Evolutionary conservation across 306 rosid species (phyloP), one percentile per base, ranked within the genome.

Genomic region (Datisca glomerata): DNA sequence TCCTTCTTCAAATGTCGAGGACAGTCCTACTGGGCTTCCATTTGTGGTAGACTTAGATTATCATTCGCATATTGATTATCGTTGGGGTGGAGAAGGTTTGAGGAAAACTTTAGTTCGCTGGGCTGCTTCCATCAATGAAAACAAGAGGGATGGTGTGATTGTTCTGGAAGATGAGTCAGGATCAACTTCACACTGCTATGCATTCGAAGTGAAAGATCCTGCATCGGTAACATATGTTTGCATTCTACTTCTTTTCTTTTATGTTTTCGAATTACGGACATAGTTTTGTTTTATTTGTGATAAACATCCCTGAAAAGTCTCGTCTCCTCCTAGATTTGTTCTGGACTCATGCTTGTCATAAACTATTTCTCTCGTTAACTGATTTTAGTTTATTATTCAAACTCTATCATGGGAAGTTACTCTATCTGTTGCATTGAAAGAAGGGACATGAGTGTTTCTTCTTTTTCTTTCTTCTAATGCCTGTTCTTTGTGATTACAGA

Each of bases 41-140:
- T 68, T 42, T 45, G 60, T 65, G 18, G 72, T 52, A 9, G 80
- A 68, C 62, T 43, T 56, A 6, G 72, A 73, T 52, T 73, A 73
- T 59, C 64, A 53, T 19, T 64, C 58, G 33, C 80, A 73, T 51
- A 73, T 53, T 48, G 72, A 64, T 32, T 73, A 68, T 43, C 59
- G 76, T 8, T 68, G 80, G 80, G 80, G 80, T 22, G 80, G 72
- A 51, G 72, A 73, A 45, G 69, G 61, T 38, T 46, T 73, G 57
- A 68, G 69, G 60, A 73, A 64, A 43, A 73, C 76, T 25, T 43
- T 73, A 69, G 51, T 60, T 29, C 80, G 80, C 50, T 73, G 76
- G 76, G 63, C 64, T 7, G 21, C 54, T 47, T 68, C 75, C 24
- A 38, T 73, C 45, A 73, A 60, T 24, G 67, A 68, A 6, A 56